Evolutionary conservation across 2,329 filamentous ascomycete genomes (phyloP).

Genomic region (Cylindrodendrum hubeiense): DNA sequence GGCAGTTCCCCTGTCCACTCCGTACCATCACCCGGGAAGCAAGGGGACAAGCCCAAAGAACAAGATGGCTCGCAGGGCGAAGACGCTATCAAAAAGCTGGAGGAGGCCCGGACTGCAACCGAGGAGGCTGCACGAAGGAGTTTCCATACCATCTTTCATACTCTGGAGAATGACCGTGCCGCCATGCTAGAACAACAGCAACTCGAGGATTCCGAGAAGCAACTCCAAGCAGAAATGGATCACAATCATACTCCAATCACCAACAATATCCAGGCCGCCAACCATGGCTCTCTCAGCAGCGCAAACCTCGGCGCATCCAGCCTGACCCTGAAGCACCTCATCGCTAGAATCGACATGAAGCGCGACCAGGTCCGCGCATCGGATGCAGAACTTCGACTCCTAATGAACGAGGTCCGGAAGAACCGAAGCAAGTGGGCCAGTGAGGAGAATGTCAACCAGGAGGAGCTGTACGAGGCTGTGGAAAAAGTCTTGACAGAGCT

Average conservation of each 20-base stretch:
- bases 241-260: constrained; percentile 67
- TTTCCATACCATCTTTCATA: constrained; percentile 95
- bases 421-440: constrained; percentile 99
- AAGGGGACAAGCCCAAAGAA: constrained; percentile 65
- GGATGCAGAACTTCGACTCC: constrained; percentile 88
- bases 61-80: constrained; percentile 68
- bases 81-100: constrained; percentile 91
- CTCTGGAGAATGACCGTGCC: constrained; percentile 92
- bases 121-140: constrained; percentile 90
- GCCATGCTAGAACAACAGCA: constrained; percentile 99
- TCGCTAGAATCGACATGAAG: constrained; percentile 94
- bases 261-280: constrained; percentile 66
- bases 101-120: constrained; percentile 90
- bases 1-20: constrained; percentile 75
- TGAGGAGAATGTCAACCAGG: constrained; percentile 96
- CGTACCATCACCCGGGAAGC: constrained; percentile 71
- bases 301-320: constrained; percentile 97
- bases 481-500: constrained; percentile 98
- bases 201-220: constrained; percentile 94
- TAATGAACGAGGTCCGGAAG: constrained; percentile 98
- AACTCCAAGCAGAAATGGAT: constrained; percentile 95
- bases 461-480: constrained; percentile 95
- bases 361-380: constrained; percentile 90
- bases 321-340: constrained; percentile 95
- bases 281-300: constrained; percentile 90